Evolutionary conservation across 495 filamentous ascomycete genomes (phyloP).

Genomic region (Paragyromitra xinjiangensis): DNA sequence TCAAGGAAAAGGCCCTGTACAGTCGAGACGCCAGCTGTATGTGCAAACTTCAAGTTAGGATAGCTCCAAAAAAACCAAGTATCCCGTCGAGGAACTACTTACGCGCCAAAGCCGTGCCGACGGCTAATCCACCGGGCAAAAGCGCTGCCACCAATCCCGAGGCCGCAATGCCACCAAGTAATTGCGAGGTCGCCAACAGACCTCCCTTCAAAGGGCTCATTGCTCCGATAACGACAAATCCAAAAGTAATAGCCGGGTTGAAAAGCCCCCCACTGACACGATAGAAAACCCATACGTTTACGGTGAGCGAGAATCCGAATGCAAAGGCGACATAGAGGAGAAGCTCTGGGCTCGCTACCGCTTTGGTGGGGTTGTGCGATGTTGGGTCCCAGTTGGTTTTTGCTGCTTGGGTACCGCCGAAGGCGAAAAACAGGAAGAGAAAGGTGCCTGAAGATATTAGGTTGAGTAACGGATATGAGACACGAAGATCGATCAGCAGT

Average conservation of each 20-base stretch:
- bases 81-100: constrained; percentile 1
- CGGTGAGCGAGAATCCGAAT: constrained; percentile 78
- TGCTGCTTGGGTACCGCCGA: constrained; percentile 78
- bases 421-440: constrained; percentile 83
- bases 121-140: constrained; percentile 44
- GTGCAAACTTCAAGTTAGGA: background rate
- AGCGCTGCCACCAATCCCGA: constrained; percentile 64
- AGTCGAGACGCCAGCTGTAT: constrained; percentile 59
- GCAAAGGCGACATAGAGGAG: constrained; percentile 75
- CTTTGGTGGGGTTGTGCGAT: constrained; percentile 49
- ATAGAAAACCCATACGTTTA: constrained; percentile 89
- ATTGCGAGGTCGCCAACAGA: constrained; percentile 65
- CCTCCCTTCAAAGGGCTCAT: constrained; percentile 64
- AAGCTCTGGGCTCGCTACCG: constrained; percentile 58
- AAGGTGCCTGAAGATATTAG: constrained; percentile 69
- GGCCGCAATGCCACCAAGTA: constrained; percentile 68
- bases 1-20: constrained; percentile 78
- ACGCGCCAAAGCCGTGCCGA: constrained; percentile 49
- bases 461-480: constrained; percentile 34
- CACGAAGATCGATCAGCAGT: constrained; percentile 29
- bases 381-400: constrained; percentile 62
- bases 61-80: background rate
- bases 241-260: constrained; percentile 77
- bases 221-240: constrained; percentile 67
- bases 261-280: constrained; percentile 81